phyloP scores from a whole-genome alignment of 495 filamentous ascomycete genomes.

The Lasiosphaeriaceae sp. region DNA sequence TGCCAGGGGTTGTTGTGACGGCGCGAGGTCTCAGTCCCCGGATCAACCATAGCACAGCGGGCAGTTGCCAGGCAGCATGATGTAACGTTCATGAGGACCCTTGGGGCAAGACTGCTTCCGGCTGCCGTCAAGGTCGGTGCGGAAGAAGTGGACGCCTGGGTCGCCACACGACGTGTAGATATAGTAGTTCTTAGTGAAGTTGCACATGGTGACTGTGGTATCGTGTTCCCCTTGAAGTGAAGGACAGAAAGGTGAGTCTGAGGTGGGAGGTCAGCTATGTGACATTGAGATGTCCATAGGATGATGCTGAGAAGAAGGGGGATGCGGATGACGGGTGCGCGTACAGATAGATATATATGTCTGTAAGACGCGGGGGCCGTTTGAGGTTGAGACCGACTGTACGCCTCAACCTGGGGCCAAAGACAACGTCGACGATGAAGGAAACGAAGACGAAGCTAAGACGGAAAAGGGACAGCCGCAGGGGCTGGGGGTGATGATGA shows the following conservation, averaged over 20 bases:
- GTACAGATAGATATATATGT: too few species aligned
- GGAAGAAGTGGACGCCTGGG: slow-evolving; percentile 64
- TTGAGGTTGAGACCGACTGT: too few species aligned
- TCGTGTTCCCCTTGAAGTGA: not conserved
- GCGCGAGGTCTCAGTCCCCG: too few species aligned
- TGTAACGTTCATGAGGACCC: slow-evolving; percentile 72
- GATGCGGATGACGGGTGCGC: too few species aligned
- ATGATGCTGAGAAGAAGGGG: too few species aligned
- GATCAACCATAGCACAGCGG: slow-evolving; percentile 54
- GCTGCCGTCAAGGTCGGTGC: slow-evolving; percentile 60
- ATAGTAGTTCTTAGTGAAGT: slow-evolving; percentile 73
- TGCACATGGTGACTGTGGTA: slow-evolving; percentile 57
- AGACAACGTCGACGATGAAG: not conserved
- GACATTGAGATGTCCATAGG: too few species aligned
- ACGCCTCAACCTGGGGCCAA: too few species aligned
- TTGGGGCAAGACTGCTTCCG: slow-evolving; percentile 57
- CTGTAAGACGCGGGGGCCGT: too few species aligned
- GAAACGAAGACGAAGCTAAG: not conserved
- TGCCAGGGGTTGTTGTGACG: too few species aligned
- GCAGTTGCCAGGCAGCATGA: slow-evolving; percentile 65
- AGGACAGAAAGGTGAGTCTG: not conserved
- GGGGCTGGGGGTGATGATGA: not conserved
- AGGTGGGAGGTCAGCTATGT: not conserved
- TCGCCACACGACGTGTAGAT: slow-evolving; percentile 69
- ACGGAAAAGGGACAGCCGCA: too few species aligned